Evolutionary conservation across 495 filamentous ascomycete genomes (phyloP), one percentile per base, ranked within the genome.

Genomic region (Talaromyces thailandensis): DNA sequence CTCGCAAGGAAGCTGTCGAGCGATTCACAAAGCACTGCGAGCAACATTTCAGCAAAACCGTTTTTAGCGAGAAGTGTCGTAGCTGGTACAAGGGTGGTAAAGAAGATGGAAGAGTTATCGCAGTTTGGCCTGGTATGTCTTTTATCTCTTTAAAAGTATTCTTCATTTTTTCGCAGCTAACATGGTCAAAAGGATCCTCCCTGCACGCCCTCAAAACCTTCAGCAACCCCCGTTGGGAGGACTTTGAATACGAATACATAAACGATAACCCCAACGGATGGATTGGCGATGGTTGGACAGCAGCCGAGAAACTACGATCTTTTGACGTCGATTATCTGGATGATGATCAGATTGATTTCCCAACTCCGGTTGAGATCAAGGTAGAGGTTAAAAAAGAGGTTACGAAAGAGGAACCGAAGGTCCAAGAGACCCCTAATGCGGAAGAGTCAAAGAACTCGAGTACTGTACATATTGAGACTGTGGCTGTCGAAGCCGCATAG

Each of bases 11-110:
- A 6, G 77, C 77, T 3, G 74, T 82, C 9, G 62, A 68, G 25
- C 74, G 72, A 6, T 82, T 85, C 61, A 76, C 75, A 12, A 62
- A 58, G 14, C 74, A 81, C 60, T 78, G 78, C 55, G 75, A 82
- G 62, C 66, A 73, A 23, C 82, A 81, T 63, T 79, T 83, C 64
- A 62, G 71, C 11, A 67, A 69, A 21, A 82, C 77, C 1, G 77
- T 82, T 1, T 85, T 79, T 68, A 66, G 70, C 5, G 65, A 72
- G 35, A 69, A 76, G 16, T 85, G 82, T 62, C 74, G 77, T 16
- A 81, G 78, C n/a, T 83, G 81, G 81, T 83, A 85, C 65, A 84
- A 82, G 63, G 71, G 71, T 12, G 75, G 75, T 1, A 65, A 67
- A 5, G 70, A 76, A 26, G 62, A 69, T 29, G 75, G 75, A 25